Conservation (phyloP, 75 land plant genomes). For the Cupressus sempervirens region DNA sequence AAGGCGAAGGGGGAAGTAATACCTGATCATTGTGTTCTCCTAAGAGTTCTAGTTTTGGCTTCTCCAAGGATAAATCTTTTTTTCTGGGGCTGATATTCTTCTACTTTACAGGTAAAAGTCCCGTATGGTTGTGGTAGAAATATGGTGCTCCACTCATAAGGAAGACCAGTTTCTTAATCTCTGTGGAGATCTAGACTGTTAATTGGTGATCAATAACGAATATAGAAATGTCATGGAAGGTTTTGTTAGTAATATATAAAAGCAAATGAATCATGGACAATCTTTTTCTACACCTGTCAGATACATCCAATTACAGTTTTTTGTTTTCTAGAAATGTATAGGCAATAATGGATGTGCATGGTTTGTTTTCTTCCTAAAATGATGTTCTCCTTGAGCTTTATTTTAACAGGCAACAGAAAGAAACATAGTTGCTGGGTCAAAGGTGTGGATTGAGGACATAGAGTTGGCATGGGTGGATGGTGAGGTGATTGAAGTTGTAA, state of each 20-base stretch:
- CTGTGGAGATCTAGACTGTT: neutral
- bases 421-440: conserved; percentile 41
- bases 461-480: conserved; percentile 73
- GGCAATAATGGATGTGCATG: neutral
- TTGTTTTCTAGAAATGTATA: neutral
- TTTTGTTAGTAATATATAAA: neutral
- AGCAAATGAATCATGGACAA: neutral
- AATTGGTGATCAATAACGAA: neutral
- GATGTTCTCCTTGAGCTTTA: neutral
- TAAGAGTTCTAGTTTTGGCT: neutral
- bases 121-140: neutral
- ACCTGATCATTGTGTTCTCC: neutral
- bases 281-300: neutral
- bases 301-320: neutral
- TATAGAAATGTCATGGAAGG: neutral
- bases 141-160: neutral
- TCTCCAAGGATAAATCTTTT: neutral
- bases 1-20: neutral
- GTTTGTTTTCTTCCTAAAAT: neutral
- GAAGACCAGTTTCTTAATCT: neutral
- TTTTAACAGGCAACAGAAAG: conserved; percentile 2
- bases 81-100: neutral
- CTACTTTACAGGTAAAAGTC: neutral
- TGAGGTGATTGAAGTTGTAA: conserved; percentile 55
- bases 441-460: conserved; percentile 88